Base-by-base conservation (phyloP, 2,329 filamentous ascomycete genomes). In the Periconia macrospinosa region DNA sequence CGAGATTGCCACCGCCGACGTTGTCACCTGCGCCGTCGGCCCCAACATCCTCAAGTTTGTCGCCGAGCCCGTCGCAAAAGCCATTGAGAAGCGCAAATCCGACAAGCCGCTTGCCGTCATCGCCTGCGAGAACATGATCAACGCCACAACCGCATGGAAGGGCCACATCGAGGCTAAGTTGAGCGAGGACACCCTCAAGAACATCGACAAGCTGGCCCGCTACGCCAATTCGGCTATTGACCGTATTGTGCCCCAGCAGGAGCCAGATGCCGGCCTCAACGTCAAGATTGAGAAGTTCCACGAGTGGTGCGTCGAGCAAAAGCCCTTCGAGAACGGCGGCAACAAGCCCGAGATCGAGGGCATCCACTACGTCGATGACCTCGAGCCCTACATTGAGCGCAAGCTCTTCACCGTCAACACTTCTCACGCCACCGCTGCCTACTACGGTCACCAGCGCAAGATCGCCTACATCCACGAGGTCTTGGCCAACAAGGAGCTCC, bases 331-430 rank as follows among this genome's bases (percentile, higher is more conserved):
- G 58, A 82, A 87, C 60, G 84, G 87, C 59, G 79, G 83, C 57
- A 81, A 82, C 50, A 83, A 85, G 63, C 92, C 92, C 6, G 77
- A 84, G 17, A 93, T 99, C 69, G 77, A 94, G 62, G 93, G 92
- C 55, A 88, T 97, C 73, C 90, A 96, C 79, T 97, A 91, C 86
- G 94, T 97, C 55, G 86, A 91, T 60, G 83, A 97, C 78, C 86
- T 99, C 30, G 84, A 87, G 71, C 94, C 94, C 53, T 99, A 93
- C 80, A 97, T 99, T 69, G 94, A 99, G 86, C 92, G 94, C 76
- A 99, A 99, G 85, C 87, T 99, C 61, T 99, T 92, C 83, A 99
- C 94, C 19, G 93, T 99, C 83, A 99, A 99, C 85, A 99, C 94
- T 19, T 90, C 92, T 52, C 94, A 99, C 74, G 94, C 94, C 55